These are phyloP conservation scores for Pyronema domesticum DNA, from an alignment of 495 filamentous ascomycete genomes.

Conservation along the genomic window DNA sequence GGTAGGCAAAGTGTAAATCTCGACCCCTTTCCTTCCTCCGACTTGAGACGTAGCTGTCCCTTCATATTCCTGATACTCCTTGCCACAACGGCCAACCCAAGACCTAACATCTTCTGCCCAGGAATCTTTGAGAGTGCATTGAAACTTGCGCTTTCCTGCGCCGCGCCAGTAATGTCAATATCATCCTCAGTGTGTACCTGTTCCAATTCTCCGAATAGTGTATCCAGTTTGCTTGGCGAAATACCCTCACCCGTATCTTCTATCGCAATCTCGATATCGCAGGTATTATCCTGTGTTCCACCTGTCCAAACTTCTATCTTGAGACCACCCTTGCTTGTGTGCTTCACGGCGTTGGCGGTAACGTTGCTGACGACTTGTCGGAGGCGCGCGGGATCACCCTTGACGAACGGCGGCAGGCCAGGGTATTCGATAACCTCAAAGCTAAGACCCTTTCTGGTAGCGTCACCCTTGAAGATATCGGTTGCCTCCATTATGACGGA, in stretches of 20 bases:
- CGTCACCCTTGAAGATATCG: conserved; percentile 54
- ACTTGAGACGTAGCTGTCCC: conserved; percentile 73
- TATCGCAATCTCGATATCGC: conserved; percentile 53
- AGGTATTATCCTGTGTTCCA: conserved; percentile 9
- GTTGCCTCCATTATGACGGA: conserved; percentile 59
- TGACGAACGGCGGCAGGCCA: conserved; percentile 50
- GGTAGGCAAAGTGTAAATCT: conserved; percentile 58
- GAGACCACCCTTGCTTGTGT: conserved; percentile 54
- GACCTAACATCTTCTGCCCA: conserved; percentile 38
- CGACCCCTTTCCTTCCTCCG: conserved; percentile 70
- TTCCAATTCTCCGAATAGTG: conserved; percentile 71
- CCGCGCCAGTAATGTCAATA: conserved; percentile 18
- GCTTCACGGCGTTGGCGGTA: conserved; percentile 69
- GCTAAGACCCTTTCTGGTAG: conserved; percentile 52
- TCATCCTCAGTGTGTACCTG: conserved; percentile 51
- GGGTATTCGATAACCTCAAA: conserved; percentile 51
- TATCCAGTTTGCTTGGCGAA: conserved; percentile 49
- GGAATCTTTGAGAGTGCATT: conserved; percentile 13
- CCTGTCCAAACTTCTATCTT: conserved; percentile 47
- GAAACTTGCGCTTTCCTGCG: conserved; percentile 13
- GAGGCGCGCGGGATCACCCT: conserved; percentile 63
- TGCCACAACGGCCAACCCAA: conserved; percentile 75
- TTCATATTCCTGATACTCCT: conserved; percentile 77
- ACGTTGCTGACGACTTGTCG: conserved; percentile 70
- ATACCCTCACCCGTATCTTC: conserved; percentile 74